phyloP scores from a whole-genome alignment of 202 grass and related monocot species.

The Setaria viridis region DNA sequence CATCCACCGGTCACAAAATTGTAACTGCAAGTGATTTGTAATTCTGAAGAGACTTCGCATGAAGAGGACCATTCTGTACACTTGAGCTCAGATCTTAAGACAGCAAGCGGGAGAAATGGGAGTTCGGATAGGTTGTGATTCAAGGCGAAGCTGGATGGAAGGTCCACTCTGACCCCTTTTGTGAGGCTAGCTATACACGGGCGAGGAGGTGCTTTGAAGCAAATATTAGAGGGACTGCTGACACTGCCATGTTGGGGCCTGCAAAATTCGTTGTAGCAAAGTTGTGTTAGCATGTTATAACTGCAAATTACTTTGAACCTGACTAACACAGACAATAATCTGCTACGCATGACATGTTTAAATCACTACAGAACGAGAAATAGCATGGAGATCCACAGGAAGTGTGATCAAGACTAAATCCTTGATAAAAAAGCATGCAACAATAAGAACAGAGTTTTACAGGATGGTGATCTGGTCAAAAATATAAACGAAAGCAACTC shows the following conservation, averaged over 20 bases:
- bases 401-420: background rate
- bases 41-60: background rate
- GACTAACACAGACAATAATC: background rate
- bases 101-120: background rate
- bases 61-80: conserved; percentile 39
- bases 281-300: conserved; percentile 12
- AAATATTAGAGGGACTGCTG: conserved; percentile 32
- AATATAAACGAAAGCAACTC: background rate
- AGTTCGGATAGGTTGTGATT: conserved; percentile 18
- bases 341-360: background rate
- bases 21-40: conserved; percentile 15
- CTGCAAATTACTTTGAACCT: background rate
- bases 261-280: conserved; percentile 27
- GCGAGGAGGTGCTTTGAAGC: background rate
- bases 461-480: background rate
- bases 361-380: background rate
- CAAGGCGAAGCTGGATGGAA: conserved; percentile 29
- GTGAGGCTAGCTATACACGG: background rate
- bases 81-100: conserved; percentile 40
- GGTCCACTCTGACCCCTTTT: background rate
- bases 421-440: background rate
- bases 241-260: conserved; percentile 24
- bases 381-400: background rate
- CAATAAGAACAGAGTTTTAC: background rate
- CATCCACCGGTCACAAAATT: conserved; percentile 19